Evolutionary conservation across 306 rosid species (phyloP), one percentile per base, ranked within the genome.

Genomic region (Heteromeles arbutifolia): DNA sequence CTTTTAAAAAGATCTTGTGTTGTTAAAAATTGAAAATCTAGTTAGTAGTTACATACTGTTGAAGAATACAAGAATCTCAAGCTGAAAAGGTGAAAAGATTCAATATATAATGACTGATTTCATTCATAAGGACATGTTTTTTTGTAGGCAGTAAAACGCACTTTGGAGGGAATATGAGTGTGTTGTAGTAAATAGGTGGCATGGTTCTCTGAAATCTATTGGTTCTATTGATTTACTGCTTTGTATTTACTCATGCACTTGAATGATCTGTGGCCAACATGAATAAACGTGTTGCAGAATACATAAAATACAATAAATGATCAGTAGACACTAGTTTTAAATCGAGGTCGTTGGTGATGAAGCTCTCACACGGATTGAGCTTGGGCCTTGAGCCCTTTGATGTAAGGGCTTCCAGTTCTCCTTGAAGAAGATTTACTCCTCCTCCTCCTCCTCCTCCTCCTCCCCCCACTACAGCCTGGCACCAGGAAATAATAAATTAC

Each of bases 401-500:
- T 48, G 21, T 48, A 5, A 18, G 54, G 54, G 8, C 54, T 0
- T 17, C 6, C 53, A 0, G 54, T 5, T 50, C 21, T 50, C 21
- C 3, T 50, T 50, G 54, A 50, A 50, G 54, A 50, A 50, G 54
- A 17, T 17, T 50, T 50, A 48, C 54, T 48, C 15, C 65, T 22
- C 17, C 17, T 15, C 15, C 53, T 14, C 24, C 25, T 17, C n/a
- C n/a, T n/a, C n/a, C 54, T 48, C 15, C 65, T 22, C 17, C 17
- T 15, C 15, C 53, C 4, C 24, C 67, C 67, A 37, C 82, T n/a
- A 77, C 92, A 84, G 92, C 75, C 87, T 87, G 89, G 82, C 29
- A 59, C 77, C 85, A 71, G 79, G 79, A 53, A 63, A 52, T n/a
- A 26, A 17, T 69, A 28, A 69, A 69, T 19, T 17, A n/a, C 45